Evolutionary conservation across 805 yeast species (phyloP), one percentile per base, ranked within the genome.

Genomic region (Metschnikowia bowlesiae): DNA sequence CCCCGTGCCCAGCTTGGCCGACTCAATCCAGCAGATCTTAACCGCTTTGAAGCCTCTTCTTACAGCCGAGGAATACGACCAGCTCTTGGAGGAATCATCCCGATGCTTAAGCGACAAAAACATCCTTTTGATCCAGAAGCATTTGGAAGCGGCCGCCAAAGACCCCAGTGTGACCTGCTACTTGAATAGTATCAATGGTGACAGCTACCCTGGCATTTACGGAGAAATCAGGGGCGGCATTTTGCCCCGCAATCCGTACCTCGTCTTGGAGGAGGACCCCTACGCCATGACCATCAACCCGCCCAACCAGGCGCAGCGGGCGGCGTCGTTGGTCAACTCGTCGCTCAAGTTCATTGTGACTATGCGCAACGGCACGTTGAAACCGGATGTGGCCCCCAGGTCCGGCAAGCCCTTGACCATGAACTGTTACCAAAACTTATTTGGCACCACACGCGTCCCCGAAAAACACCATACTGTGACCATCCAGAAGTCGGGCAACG

Each of bases 211-310:
- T 0, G 82, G 82, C 10, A 78, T 81, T 34, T 82, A 82, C 58
- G 85, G 85, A 14, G 85, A 81, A 49, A 68, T 82, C 30, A 72
- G 83, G 45, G 86, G 87, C 18, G 85, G 83, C 54, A 79, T 84
- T 1, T 68, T 87, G 39, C 95, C 95, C 5, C 71, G 92, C 53
- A 87, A 86, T 62, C 95, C 95, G 1, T 86, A 84, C 59, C 74
- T 87, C 55, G 79, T 87, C 9, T 65, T 87, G 14, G 89, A 85
- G 55, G 85, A 85, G 61, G 95, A 87, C 55, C 91, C 92, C 1
- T 74, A 81, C 53, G 74, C 81, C 14, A 67, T 67, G 59, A 72
- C 77, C 14, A 62, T 73, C 49, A 78, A 77, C 51, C 84, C 84
- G 5, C 87, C 89, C 13, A 71, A 79, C 46, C 95, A 87, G 67